Evolutionary conservation across 768 basidiomycete species (phyloP).

Genomic region (Trametes sanguinea): DNA sequence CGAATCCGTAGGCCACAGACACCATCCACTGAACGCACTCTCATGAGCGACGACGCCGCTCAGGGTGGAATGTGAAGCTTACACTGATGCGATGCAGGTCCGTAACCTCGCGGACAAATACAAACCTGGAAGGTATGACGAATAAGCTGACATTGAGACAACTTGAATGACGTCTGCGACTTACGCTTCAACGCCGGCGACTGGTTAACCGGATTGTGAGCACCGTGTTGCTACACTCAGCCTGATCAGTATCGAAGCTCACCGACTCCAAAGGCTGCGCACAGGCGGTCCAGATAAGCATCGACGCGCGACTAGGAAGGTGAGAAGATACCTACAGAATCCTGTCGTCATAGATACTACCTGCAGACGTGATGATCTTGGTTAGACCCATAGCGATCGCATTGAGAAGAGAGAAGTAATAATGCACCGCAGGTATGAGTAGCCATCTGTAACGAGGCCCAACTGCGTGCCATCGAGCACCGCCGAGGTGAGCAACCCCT

Average conservation of each 20-base stretch:
- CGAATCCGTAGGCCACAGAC: not conserved
- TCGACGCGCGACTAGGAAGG: not conserved
- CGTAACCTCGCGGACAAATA: not conserved
- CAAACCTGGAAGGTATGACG: not conserved
- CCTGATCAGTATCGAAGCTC: not conserved
- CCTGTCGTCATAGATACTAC: not conserved
- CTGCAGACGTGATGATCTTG: not conserved
- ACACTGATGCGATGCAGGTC: not conserved
- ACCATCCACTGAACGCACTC: not conserved
- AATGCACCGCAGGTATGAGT: not conserved
- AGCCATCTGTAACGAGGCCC: not conserved
- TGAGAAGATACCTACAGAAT: not conserved
- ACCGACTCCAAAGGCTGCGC: not conserved
- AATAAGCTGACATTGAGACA: too few species aligned
- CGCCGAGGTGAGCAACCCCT: too few species aligned
- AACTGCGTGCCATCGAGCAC: not conserved
- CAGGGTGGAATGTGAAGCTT: not conserved
- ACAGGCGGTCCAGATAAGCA: too few species aligned
- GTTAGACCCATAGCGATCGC: too few species aligned
- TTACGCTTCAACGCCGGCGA: not conserved
- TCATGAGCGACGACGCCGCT: not conserved
- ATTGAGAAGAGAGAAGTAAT: too few species aligned
- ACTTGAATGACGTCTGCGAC: not conserved
- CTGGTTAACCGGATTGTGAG: not conserved
- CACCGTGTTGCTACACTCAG: not conserved